Evolutionary conservation across 1,284 basidiomycete genomes (phyloP).

Genomic region (Ceratobasidium sp.): DNA sequence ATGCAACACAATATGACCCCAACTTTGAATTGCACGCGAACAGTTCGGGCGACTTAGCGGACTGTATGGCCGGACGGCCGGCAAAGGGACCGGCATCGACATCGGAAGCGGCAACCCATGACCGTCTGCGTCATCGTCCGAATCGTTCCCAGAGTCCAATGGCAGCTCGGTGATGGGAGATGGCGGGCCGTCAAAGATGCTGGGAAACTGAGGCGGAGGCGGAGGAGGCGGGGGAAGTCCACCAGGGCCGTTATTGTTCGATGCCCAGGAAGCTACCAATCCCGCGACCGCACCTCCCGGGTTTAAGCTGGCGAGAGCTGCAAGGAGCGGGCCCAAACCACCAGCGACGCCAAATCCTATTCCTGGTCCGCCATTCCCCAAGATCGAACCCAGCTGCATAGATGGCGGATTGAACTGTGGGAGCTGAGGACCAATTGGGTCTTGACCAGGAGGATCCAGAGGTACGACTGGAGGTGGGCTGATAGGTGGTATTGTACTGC

Average conservation of each 20-base stretch:
- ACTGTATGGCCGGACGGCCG: conserved; percentile 6
- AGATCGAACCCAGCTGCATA: neutral
- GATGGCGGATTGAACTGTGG: conserved; percentile 33
- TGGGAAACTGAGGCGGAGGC: conserved; percentile 26
- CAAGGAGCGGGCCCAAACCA: conserved; percentile 10
- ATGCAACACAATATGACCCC: conserved; percentile 33
- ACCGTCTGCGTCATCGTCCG: conserved; percentile 11
- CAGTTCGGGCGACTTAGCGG: neutral
- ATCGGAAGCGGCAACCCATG: conserved; percentile 22
- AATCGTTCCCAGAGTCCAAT: conserved; percentile 33
- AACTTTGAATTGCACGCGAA: conserved; percentile 27
- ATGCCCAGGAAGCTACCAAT: conserved; percentile 15
- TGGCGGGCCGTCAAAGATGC: conserved; percentile 31
- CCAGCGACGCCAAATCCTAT: conserved; percentile 17
- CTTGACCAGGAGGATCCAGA: neutral
- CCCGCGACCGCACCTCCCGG: conserved; percentile 29
- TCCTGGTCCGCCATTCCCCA: neutral
- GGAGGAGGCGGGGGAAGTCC: conserved; percentile 1
- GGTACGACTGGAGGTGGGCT: conserved; percentile 14
- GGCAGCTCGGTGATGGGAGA: conserved; percentile 35
- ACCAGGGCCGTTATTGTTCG: conserved; percentile 26
- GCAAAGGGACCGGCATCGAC: conserved; percentile 17
- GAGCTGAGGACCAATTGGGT: conserved; percentile 8
- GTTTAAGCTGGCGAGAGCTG: conserved; percentile 18
- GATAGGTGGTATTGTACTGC: neutral